Evolutionary conservation across 2,329 filamentous ascomycete genomes (phyloP).

Genomic region (Dothistroma septosporum): DNA sequence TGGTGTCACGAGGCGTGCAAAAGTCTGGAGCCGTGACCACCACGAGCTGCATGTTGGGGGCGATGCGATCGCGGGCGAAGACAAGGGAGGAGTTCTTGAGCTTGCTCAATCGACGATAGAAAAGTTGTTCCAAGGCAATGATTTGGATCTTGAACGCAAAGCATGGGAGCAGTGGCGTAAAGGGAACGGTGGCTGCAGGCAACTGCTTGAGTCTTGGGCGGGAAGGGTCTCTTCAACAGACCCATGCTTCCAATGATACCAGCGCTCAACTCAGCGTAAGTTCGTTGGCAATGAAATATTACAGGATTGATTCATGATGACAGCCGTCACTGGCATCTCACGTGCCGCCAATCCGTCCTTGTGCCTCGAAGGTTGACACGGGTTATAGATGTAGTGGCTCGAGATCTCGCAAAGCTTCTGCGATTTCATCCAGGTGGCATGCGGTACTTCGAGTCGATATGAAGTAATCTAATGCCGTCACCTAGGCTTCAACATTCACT

Average conservation of each 20-base stretch:
- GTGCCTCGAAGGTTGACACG: background rate
- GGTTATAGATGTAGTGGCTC: background rate
- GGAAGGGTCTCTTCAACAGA: constrained; percentile 32
- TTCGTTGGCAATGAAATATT: constrained; percentile 15
- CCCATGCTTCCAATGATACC: constrained; percentile 31
- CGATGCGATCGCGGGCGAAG: constrained; percentile 88
- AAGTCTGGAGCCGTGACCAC: constrained; percentile 84
- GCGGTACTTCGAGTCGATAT: constrained; percentile 2
- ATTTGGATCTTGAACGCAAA: constrained; percentile 11
- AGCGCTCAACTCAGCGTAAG: constrained; percentile 36
- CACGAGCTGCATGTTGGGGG: constrained; percentile 95
- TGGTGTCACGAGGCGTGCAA: constrained; percentile 98
- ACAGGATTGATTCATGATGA: background rate
- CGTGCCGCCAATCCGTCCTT: background rate
- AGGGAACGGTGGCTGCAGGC: constrained; percentile 8
- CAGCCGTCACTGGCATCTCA: background rate
- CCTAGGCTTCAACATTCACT: constrained; percentile 3
- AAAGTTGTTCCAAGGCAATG: constrained; percentile 3
- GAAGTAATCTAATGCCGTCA: background rate
- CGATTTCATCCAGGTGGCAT: background rate
- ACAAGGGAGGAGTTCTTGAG: constrained; percentile 94
- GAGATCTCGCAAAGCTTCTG: background rate
- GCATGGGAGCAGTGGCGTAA: constrained; percentile 11
- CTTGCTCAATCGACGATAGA: constrained; percentile 44
- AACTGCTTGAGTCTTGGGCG: constrained; percentile 4